Conservation (phyloP, 257 asterid species). For the Primulina eburnea region DNA sequence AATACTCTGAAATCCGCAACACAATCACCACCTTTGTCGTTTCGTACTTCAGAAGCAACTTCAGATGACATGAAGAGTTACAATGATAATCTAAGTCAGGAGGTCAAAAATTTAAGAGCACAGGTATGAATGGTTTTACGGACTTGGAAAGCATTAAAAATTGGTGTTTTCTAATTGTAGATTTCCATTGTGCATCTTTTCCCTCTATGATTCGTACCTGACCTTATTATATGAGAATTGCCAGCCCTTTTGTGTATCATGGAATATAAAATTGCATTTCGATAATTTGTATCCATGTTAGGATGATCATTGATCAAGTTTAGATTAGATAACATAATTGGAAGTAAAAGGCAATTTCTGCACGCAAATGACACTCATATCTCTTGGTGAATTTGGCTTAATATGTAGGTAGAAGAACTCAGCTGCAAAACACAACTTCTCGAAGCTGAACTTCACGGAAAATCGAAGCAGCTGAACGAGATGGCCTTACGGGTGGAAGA, state of each 20-base stretch:
- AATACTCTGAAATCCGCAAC: slow-evolving; percentile 27
- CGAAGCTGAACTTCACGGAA: slow-evolving; percentile 65
- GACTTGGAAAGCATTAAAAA: background rate
- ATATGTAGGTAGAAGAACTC: slow-evolving; percentile 63
- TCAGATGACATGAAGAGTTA: slow-evolving; percentile 36
- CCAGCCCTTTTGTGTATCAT: background rate
- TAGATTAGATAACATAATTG: background rate
- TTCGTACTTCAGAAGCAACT: slow-evolving; percentile 39
- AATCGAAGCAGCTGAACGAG: slow-evolving; percentile 62
- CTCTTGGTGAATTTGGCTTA: background rate
- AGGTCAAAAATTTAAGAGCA: slow-evolving; percentile 61
- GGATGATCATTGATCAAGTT: background rate
- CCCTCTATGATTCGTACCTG: background rate
- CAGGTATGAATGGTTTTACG: slow-evolving; percentile 44
- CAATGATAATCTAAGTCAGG: slow-evolving; percentile 43
- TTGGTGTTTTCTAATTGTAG: background rate
- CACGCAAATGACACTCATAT: no score
- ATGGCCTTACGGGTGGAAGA: slow-evolving; percentile 48
- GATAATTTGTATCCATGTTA: background rate
- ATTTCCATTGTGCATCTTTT: background rate
- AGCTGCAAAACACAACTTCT: slow-evolving; percentile 58
- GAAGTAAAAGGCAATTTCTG: background rate
- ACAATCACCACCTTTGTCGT: slow-evolving; percentile 26
- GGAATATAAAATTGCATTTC: background rate
- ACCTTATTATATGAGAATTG: background rate